phyloP scores from a whole-genome alignment of 768 basidiomycete genomes.

The Gloeophyllum trabeum region DNA sequence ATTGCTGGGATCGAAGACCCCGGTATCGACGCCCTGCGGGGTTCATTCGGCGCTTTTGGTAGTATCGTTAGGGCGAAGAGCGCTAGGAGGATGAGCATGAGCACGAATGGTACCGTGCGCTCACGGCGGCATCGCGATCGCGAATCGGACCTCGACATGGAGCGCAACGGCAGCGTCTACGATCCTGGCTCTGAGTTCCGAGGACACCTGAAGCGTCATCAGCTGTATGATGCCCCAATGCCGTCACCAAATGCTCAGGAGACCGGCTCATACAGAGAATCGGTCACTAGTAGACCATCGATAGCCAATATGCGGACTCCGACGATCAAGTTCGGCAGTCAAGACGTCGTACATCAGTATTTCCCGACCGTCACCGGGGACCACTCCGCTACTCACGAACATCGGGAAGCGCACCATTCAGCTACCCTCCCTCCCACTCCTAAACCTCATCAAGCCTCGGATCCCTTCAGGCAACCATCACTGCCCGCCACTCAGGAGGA shows the following conservation, averaged over 20 bases:
- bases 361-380: constrained; percentile 39
- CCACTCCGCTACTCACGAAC: constrained; percentile 34
- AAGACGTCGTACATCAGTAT: constrained; percentile 71
- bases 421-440: constrained; percentile 7
- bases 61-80: constrained; percentile 74
- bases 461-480: constrained; percentile 13
- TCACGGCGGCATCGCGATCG: constrained; percentile 13
- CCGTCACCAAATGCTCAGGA: constrained; percentile 21
- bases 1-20: constrained; percentile 69
- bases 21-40: constrained; percentile 85
- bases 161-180: constrained; percentile 13
- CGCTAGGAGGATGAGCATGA: constrained; percentile 39
- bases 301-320: constrained; percentile 19
- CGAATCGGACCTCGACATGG: constrained; percentile 15
- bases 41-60: constrained; percentile 85
- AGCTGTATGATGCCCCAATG: constrained; percentile 84
- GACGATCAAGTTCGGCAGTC: constrained; percentile 67
- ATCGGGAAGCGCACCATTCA: constrained; percentile 18
- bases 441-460: constrained; percentile 9
- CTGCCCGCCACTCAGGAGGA: constrained; percentile 1
- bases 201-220: constrained; percentile 59
- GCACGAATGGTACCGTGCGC: constrained; percentile 19
- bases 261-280: constrained; percentile 29
- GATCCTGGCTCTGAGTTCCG: constrained; percentile 20
- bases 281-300: constrained; percentile 15